Evolutionary conservation across 306 rosid species (phyloP), one percentile per base, ranked within the genome.

Genomic region (Betula pendula): DNA sequence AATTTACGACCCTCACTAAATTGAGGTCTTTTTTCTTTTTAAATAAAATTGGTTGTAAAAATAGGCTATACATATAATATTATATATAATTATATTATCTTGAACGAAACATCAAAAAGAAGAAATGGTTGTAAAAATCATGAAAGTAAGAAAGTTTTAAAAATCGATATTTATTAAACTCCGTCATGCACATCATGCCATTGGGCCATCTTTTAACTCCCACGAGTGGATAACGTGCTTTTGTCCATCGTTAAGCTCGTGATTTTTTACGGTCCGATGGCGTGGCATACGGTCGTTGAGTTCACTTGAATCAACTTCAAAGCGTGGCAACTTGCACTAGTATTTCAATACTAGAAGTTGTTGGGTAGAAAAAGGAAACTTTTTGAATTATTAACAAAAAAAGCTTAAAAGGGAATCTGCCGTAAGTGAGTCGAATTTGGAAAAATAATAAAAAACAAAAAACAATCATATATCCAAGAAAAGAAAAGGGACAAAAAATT

Each of bases 321-420:
- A 40, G 69, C 45, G 27, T 65, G 70, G 47, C 70, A 65, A 33
- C 47, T 65, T 65, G 70, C 70, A 3, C 70, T 6, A 7, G 19
- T 56, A 12, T 35, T 59, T 59, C 67, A 38, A 66, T 66, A 16
- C 12, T 38, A n/a, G n/a, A 0, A 19, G 25, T n/a, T 65, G 27
- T 19, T 9, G 70, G 38, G 27, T 20, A 35, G 19, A 19, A 11
- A 56, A 56, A 56, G 35, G 31, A 2, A 45, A 24, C 16, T n/a
- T 55, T 55, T 55, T 55, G 4, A 9, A 16, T 16, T 27, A 16
- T 33, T 11, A 0, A 19, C 1, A 17, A 29, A 65, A 19, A 65
- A 6, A 17, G 17, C 44, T 35, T 20, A 0, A 38, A 19, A 65
- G 47, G 27, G 17, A 0, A 60, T 8, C 4, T 3, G 17, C 24